phyloP scores from a whole-genome alignment of 371 early-diverging fungal genomes.

The Mucor circinelloides region DNA sequence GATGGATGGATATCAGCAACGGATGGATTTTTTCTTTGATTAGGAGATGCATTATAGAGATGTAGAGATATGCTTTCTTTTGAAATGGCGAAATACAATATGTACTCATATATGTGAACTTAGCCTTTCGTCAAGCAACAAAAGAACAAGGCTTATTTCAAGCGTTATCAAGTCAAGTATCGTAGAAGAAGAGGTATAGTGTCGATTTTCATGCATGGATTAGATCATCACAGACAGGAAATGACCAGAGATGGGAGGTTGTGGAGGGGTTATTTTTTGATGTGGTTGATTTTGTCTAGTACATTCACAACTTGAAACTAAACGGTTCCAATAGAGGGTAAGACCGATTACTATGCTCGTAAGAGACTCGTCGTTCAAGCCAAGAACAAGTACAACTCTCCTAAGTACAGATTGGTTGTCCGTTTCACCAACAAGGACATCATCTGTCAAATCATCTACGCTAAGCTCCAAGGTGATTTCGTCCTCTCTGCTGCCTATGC shows the following conservation, averaged over 20 bases:
- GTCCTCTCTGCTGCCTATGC: constrained; percentile 98
- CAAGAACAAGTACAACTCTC: constrained; percentile 99
- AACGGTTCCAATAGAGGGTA: constrained; percentile 78
- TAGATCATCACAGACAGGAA: not conserved
- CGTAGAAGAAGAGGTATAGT: constrained; percentile 94
- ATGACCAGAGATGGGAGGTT: not conserved
- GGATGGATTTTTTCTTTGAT: constrained; percentile 6
- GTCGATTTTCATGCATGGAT: not conserved
- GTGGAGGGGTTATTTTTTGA: not conserved
- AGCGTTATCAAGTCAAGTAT: constrained; percentile 99
- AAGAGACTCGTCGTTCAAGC: constrained; percentile 99
- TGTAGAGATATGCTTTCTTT: not conserved
- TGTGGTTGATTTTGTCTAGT: not conserved
- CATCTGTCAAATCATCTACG: constrained; percentile 98
- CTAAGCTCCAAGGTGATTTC: constrained; percentile 99
- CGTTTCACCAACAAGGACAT: constrained; percentile 99
- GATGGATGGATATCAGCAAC: constrained; percentile 13
- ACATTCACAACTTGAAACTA: not conserved
- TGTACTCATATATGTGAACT: not conserved
- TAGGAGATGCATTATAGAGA: not conserved
- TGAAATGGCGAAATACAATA: constrained; percentile 9
- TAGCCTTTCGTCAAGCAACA: constrained; percentile 54
- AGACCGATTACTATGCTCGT: constrained; percentile 99
- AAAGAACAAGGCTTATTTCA: constrained; percentile 91
- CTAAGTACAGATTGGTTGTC: constrained; percentile 99